Base-by-base conservation (phyloP, 345 rosid genomes). In the Acer negundo region DNA sequence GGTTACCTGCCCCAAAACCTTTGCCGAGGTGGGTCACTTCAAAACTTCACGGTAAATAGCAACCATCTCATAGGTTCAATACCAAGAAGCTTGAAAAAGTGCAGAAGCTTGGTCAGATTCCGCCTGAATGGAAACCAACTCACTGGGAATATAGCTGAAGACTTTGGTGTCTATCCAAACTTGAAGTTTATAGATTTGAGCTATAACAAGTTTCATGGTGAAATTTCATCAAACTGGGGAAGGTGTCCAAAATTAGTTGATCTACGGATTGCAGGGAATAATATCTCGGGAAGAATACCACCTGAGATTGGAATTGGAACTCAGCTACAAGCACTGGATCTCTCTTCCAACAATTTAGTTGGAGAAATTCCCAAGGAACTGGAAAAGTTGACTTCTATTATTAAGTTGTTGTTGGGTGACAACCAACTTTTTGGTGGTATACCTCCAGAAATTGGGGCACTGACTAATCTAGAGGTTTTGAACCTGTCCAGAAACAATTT, bases 401-500 rank as follows among this genome's bases (percentile, higher is more conserved):
- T 0, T 2, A 22, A 0, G 64, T 69, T 84, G 23, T 1, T 0
- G 1, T 66, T 86, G 44, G 26, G 49, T 0, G 69, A 12, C 11
- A 88, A 86, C 31, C 78, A 72, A 28, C 28, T 86, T 8, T 78
- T 23, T 0, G 74, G 74, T 0, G 26, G 23, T 0, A 69, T 89
- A 47, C 84, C 85, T 20, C 8, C 10, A 1, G 77, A 85, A 12
- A 3, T 88, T 6, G 70, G 74, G 4, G 47, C 3, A 3, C 70
- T 82, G 10, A 15, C 69, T 3, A 0, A 49, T 16, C 83, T 85
- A 0, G 28, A 12, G 67, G 10, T 2, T 15, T 77, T 87, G 16
- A 79, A 83, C 67, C 49, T 87, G 17, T 80, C 90, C 0, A 12
- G n/a, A 20, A 89, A 87, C 74, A 77, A 22, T 19, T n/a, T 89